These are phyloP conservation scores for Lodderomyces metapsilosis DNA, from an alignment of 1,139 yeast species.

Conservation along the genomic window DNA sequence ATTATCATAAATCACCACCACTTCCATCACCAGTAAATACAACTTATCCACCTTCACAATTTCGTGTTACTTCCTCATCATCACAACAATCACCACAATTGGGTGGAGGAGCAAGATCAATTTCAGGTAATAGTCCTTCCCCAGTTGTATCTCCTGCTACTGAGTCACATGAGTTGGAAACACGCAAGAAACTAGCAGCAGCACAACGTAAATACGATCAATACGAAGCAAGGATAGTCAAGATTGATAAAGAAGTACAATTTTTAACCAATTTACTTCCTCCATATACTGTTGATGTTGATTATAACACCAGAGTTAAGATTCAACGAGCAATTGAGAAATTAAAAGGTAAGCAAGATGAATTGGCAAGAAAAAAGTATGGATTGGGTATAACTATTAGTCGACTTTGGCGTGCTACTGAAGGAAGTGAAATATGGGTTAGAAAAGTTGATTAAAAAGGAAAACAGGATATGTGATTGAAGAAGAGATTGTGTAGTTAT, in stretches of 20 bases:
- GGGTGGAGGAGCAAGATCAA: neutral
- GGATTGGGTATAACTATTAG: conserved; percentile 44
- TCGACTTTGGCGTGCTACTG: conserved; percentile 45
- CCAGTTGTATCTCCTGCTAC: neutral
- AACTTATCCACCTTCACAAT: neutral
- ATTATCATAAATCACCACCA: neutral
- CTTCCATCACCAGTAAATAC: neutral
- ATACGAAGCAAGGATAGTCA: conserved; percentile 30
- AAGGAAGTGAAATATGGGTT: conserved; percentile 48
- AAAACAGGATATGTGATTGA: too few relatives aligned
- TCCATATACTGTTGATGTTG: conserved; percentile 47
- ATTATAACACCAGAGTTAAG: conserved; percentile 42
- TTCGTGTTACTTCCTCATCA: neutral
- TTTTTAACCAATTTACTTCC: conserved; percentile 43
- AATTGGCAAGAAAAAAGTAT: conserved; percentile 43
- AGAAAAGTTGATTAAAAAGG: conserved; percentile 19
- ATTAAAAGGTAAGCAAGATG: conserved; percentile 41
- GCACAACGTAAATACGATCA: conserved; percentile 40
- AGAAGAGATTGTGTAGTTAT: too few relatives aligned
- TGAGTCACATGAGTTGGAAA: conserved; percentile 4
- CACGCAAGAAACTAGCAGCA: conserved; percentile 11
- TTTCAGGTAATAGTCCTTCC: too few relatives aligned
- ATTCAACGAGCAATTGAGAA: conserved; percentile 45
- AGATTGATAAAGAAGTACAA: conserved; percentile 42
- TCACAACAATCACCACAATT: neutral